Evolutionary conservation across 768 basidiomycete genomes (phyloP).

Genomic region (Dioszegia aurantiaca): DNA sequence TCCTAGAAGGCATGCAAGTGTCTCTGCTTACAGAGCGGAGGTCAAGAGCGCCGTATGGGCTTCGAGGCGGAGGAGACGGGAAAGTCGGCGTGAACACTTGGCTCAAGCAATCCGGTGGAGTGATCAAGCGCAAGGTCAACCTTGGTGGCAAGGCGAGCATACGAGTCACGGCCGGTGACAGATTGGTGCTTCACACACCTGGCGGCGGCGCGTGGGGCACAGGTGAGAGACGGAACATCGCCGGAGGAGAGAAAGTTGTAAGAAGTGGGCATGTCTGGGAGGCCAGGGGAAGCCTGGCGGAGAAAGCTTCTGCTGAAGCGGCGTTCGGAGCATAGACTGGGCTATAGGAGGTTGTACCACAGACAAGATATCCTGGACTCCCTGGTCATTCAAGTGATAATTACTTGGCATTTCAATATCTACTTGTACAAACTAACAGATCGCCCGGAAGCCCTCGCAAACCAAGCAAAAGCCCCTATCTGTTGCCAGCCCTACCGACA

Average conservation of each 20-base stretch:
- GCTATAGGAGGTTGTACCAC: too few species aligned
- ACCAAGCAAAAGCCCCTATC: too few species aligned
- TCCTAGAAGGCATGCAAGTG: conserved; percentile 26
- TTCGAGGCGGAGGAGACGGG: conserved; percentile 14
- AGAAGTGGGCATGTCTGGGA: conserved; percentile 33
- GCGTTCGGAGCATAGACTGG: conserved; percentile 17
- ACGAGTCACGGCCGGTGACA: conserved; percentile 24
- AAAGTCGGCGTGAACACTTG: conserved; percentile 18
- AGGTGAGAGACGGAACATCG: conserved; percentile 16
- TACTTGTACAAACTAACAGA: too few species aligned
- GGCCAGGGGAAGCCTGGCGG: conserved; percentile 49
- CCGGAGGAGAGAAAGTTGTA: conserved; percentile 15
- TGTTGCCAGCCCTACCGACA: background rate
- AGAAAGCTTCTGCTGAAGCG: conserved; percentile 42
- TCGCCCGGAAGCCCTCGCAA: too few species aligned
- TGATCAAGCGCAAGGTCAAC: conserved; percentile 21
- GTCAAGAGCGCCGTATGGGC: conserved; percentile 26
- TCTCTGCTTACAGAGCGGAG: conserved; percentile 33
- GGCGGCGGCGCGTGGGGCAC: conserved; percentile 28
- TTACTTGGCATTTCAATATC: too few species aligned
- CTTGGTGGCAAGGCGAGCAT: conserved; percentile 35
- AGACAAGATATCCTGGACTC: too few species aligned
- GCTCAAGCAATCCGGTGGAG: conserved; percentile 10
- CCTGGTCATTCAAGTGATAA: too few species aligned
- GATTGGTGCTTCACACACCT: conserved; percentile 27